These are phyloP conservation scores for Plectosphaerella sp. DNA, from an alignment of 2,329 filamentous ascomycete species.

Conservation along the genomic window DNA sequence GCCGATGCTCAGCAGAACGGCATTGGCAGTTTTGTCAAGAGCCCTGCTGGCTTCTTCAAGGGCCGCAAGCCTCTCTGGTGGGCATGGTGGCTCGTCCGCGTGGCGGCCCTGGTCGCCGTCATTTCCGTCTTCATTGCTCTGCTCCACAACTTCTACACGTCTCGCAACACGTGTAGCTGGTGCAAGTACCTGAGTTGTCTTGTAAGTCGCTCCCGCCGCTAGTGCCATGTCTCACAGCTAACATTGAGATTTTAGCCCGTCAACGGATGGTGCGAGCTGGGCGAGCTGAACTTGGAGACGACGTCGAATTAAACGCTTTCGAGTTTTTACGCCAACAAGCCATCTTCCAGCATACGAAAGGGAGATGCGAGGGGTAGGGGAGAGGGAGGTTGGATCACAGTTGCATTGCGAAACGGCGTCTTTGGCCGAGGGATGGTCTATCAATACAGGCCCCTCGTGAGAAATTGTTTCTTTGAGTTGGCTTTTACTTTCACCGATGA, in stretches of 20 bases:
- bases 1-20: conserved; percentile 38
- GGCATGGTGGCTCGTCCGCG: conserved; percentile 91
- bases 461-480: neutral
- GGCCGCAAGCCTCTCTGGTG: conserved; percentile 93
- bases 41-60: conserved; percentile 78
- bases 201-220: conserved; percentile 50
- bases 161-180: conserved; percentile 75
- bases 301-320: neutral
- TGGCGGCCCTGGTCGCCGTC: conserved; percentile 71
- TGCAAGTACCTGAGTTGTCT: conserved; percentile 94
- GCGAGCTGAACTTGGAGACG: conserved; percentile 17
- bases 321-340: neutral
- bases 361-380: neutral
- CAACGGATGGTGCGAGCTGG: conserved; percentile 62
- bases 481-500: no score
- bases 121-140: conserved; percentile 83
- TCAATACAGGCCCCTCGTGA: neutral
- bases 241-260: conserved; percentile 43
- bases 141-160: conserved; percentile 85
- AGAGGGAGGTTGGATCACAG: neutral
- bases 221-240: conserved; percentile 7
- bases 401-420: neutral
- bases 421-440: no score
- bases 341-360: neutral
- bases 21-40: conserved; percentile 52